Percentiles rank a stretch among this genome's conserved stretches.
phyloP scores from a whole-genome alignment of 352 stramenopile species.

The Phytophthora pinifolia region DNA sequence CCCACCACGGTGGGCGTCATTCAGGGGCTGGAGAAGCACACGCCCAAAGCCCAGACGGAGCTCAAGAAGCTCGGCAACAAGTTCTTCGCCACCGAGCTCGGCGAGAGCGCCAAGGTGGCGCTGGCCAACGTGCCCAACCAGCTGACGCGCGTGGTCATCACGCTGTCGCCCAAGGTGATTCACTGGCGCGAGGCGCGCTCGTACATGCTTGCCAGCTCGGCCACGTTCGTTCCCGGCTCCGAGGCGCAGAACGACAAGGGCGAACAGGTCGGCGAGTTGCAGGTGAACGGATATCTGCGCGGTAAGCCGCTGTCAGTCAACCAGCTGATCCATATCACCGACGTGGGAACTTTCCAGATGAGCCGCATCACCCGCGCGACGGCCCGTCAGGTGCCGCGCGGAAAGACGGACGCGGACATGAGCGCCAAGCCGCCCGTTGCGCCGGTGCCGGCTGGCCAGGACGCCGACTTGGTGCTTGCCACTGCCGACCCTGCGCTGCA shows the following conservation, averaged over 20 bases:
- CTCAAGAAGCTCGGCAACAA: slow-evolving; percentile 85
- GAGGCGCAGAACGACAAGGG: slow-evolving; percentile 43
- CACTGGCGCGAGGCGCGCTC: slow-evolving; percentile 89
- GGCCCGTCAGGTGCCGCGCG: slow-evolving; percentile 46
- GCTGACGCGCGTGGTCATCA: slow-evolving; percentile 80
- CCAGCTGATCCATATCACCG: slow-evolving; percentile 96
- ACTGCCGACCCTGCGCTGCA: slow-evolving; percentile 61
- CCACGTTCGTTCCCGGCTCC: slow-evolving; percentile 52
- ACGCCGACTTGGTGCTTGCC: slow-evolving; percentile 56
- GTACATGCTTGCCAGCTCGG: slow-evolving; percentile 82
- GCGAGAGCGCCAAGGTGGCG: slow-evolving; percentile 76
- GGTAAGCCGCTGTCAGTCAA: slow-evolving; percentile 95
- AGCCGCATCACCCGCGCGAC: slow-evolving; percentile 60
- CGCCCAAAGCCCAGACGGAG: slow-evolving; percentile 69
- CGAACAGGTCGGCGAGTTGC: slow-evolving; percentile 64
- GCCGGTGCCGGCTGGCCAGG: slow-evolving; percentile 15
- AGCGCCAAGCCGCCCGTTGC: slow-evolving; percentile 20
- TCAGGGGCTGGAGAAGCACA: slow-evolving; percentile 78
- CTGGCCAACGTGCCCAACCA: slow-evolving; percentile 79
- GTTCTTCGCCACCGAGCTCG: slow-evolving; percentile 91
- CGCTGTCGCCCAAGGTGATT: slow-evolving; percentile 79
- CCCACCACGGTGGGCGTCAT: slow-evolving; percentile 86
- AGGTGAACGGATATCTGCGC: slow-evolving; percentile 95
- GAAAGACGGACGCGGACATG: slow-evolving; percentile 39
- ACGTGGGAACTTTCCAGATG: slow-evolving; percentile 94